phyloP scores from a whole-genome alignment of 441 rosid genomes.

The Pelargonium australe region DNA sequence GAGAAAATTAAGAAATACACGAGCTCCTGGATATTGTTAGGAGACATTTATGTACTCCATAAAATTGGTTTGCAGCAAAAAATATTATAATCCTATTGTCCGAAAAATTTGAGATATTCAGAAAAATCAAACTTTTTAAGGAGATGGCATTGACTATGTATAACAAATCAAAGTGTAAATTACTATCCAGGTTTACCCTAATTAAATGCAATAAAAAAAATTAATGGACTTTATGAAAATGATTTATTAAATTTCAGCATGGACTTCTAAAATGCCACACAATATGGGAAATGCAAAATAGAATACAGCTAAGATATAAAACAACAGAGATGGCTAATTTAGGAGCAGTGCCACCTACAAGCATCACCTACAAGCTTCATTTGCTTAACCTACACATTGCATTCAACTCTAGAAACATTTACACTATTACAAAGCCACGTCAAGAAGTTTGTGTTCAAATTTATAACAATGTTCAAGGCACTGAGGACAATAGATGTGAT shows the following conservation, averaged over 20 bases:
- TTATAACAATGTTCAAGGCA: background rate
- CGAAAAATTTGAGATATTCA: background rate
- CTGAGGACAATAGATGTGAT: background rate
- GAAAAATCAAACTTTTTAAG: background rate
- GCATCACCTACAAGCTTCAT: too few species aligned
- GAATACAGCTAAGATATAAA: background rate
- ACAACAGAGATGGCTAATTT: background rate
- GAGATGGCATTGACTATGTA: background rate
- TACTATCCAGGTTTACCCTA: background rate
- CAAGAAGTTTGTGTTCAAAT: background rate
- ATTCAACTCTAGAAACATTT: too few species aligned
- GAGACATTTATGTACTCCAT: background rate
- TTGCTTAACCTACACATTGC: too few species aligned
- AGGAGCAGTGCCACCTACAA: too few species aligned
- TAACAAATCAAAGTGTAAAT: background rate
- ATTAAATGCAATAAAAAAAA: background rate
- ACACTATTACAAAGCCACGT: background rate
- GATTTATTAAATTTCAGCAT: background rate
- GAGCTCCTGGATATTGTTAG: background rate
- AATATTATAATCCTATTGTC: background rate
- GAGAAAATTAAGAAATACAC: too few species aligned
- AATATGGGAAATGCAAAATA: background rate
- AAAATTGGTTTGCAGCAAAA: background rate
- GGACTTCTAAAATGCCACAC: background rate
- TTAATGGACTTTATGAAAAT: background rate